A percentile compares a stretch with the other conserved stretches of the same genome.
phyloP scores from a whole-genome alignment of 306 rosid genomes.

The Cicer arietinum region DNA sequence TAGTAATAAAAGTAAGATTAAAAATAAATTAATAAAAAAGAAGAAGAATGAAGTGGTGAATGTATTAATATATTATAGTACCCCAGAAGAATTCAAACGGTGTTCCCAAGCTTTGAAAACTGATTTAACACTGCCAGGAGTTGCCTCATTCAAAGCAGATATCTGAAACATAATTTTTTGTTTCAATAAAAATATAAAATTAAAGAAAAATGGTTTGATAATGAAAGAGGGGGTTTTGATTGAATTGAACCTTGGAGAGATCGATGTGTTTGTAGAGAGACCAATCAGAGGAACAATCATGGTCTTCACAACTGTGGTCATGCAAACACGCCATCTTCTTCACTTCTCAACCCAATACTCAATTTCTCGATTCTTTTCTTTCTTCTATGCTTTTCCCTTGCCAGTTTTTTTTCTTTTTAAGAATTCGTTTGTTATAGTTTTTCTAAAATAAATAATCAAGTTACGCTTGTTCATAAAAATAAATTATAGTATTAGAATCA shows the following conservation, averaged over 20 bases:
- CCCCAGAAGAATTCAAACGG: slow-evolving; percentile 77
- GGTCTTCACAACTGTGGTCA: slow-evolving; percentile 95
- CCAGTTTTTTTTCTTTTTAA: no score
- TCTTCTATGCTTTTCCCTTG: neutral
- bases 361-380: neutral
- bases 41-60: slow-evolving; percentile 10
- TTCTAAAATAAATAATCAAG: no score
- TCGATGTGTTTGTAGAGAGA: slow-evolving; percentile 89
- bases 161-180: slow-evolving; percentile 51
- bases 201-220: neutral
- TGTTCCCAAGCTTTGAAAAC: slow-evolving; percentile 98
- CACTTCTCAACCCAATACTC: neutral
- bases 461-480: no score
- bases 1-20: neutral
- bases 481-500: no score
- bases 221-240: neutral
- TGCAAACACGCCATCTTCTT: slow-evolving; percentile 86
- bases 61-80: slow-evolving; percentile 39
- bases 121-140: slow-evolving; percentile 78
- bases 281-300: slow-evolving; percentile 92
- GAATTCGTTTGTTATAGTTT: no score
- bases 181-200: neutral
- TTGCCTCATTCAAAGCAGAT: slow-evolving; percentile 92
- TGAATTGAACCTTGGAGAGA: slow-evolving; percentile 66
- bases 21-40: neutral